Conservation (phyloP, 805 yeast species). For the Vanderwaltozyma polyspora region DNA sequence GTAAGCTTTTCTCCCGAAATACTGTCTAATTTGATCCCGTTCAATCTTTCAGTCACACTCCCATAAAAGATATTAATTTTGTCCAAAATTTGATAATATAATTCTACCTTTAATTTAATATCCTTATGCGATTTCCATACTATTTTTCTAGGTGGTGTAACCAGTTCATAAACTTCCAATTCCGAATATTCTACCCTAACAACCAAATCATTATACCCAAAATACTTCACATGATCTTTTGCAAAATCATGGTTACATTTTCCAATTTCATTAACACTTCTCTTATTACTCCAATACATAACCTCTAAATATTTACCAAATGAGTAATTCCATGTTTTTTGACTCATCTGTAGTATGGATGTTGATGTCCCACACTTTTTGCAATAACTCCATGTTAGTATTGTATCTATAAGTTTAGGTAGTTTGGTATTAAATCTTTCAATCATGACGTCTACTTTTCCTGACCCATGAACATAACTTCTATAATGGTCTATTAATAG, state of each 20-base stretch:
- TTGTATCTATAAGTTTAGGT: slow-evolving; percentile 52
- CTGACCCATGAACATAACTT: slow-evolving; percentile 80
- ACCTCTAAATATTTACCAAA: slow-evolving; percentile 89
- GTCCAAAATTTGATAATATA: slow-evolving; percentile 40
- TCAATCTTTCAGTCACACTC: slow-evolving; percentile 58
- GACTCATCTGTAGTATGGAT: slow-evolving; percentile 73
- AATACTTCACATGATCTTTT: slow-evolving; percentile 71
- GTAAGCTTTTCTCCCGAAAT: slow-evolving; percentile 61
- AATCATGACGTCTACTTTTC: slow-evolving; percentile 65
- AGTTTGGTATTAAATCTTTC: slow-evolving; percentile 48
- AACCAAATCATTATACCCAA: slow-evolving; percentile 68
- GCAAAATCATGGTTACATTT: slow-evolving; percentile 74
- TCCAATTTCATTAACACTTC: slow-evolving; percentile 46
- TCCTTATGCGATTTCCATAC: slow-evolving; percentile 64
- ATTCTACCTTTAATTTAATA: slow-evolving; percentile 54
- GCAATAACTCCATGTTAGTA: slow-evolving; percentile 88
- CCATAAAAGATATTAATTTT: slow-evolving; percentile 55
- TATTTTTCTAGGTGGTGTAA: slow-evolving; percentile 62
- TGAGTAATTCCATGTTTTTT: slow-evolving; percentile 79
- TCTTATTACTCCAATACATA: slow-evolving; percentile 58
- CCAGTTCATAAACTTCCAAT: slow-evolving; percentile 68
- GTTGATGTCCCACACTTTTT: slow-evolving; percentile 64
- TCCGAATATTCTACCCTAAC: slow-evolving; percentile 67
- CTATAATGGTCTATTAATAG: slow-evolving; percentile 62
- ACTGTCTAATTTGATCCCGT: slow-evolving; percentile 64